Conservation (phyloP, 495 filamentous ascomycete species). For the Penicillium chermesinum region DNA sequence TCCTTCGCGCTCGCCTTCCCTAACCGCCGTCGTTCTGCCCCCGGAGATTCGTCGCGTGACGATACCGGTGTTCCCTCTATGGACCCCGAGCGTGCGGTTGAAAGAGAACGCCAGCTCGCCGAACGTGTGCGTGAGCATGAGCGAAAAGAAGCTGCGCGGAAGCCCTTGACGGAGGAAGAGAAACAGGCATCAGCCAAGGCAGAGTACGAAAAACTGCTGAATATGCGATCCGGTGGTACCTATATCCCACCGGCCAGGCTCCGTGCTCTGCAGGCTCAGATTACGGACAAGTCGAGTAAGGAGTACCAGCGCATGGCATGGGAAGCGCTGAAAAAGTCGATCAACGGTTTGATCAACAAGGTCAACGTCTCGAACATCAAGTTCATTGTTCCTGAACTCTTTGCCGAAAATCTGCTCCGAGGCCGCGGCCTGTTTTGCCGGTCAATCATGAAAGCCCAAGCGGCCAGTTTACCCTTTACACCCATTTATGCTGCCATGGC, state of each 20-base stretch:
- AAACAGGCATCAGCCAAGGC: slow-evolving; percentile 79
- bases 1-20: slow-evolving; percentile 61
- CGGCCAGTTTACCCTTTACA: slow-evolving; percentile 93
- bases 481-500: slow-evolving; percentile 92
- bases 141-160: slow-evolving; percentile 43
- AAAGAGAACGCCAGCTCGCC: slow-evolving; percentile 58
- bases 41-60: slow-evolving; percentile 34
- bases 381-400: slow-evolving; percentile 90
- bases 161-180: slow-evolving; percentile 70
- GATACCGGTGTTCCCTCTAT: slow-evolving; percentile 42
- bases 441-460: slow-evolving; percentile 95
- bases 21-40: slow-evolving; percentile 55
- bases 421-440: slow-evolving; percentile 90
- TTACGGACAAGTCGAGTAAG: slow-evolving; percentile 91
- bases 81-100: slow-evolving; percentile 52
- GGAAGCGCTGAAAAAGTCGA: slow-evolving; percentile 97
- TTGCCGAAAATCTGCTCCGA: slow-evolving; percentile 87
- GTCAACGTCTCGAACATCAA: slow-evolving; percentile 98
- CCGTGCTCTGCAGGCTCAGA: slow-evolving; percentile 87
- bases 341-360: slow-evolving; percentile 98
- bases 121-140: slow-evolving; percentile 56
- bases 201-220: slow-evolving; percentile 86
- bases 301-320: slow-evolving; percentile 99
- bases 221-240: slow-evolving; percentile 86
- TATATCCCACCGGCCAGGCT: slow-evolving; percentile 93